Base-by-base conservation (phyloP, 208 protist species). In the Trypanosoma theileri region DNA sequence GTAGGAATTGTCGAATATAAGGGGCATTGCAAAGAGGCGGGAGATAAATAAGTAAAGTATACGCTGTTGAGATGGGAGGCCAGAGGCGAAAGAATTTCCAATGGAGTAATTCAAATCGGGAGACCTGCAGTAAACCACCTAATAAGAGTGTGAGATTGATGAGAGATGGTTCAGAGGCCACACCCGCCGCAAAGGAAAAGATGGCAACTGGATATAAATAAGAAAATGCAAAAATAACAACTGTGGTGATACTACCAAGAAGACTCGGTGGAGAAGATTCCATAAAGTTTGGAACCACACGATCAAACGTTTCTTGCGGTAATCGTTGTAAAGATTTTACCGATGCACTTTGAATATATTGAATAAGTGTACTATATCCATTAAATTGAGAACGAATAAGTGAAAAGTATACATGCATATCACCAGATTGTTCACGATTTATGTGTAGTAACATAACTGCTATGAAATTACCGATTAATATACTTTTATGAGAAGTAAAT, bases 111-210 rank as follows among this genome's bases (percentile, higher is more conserved):
- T 84, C 79, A 62, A 71, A 58, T 22, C 64, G 72, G 6, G 52
- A 56, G 31, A 80, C 59, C 44, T 73, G 69, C 61, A 84, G 14
- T 56, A 84, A 31, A 4, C 64, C 79, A 35, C 44, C 53, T 52
- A 79, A 21, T 11, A 77, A 48, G 8, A 71, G 52, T 0, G 70
- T 12, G 14, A 75, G 52, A 68, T 69, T 75, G 42, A 77, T 55
- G 14, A 84, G 14, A 28, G 69, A 84, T 1, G 79, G 72, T 19
- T 19, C 16, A 9, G 58, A 63, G 1, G 57, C 21, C 48, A 73
- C 70, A 44, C 73, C 79, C 12, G 66, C 17, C 19, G 67, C 57
- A 61, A 84, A 76, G 6, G 79, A 73, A 24, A 76, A 65, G 19
- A 84, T 14, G 14, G 73, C 62, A 21, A 84, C 59, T 14, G 79